Base-by-base conservation (phyloP, 305 asterid species). In the Ilex paraguariensis region DNA sequence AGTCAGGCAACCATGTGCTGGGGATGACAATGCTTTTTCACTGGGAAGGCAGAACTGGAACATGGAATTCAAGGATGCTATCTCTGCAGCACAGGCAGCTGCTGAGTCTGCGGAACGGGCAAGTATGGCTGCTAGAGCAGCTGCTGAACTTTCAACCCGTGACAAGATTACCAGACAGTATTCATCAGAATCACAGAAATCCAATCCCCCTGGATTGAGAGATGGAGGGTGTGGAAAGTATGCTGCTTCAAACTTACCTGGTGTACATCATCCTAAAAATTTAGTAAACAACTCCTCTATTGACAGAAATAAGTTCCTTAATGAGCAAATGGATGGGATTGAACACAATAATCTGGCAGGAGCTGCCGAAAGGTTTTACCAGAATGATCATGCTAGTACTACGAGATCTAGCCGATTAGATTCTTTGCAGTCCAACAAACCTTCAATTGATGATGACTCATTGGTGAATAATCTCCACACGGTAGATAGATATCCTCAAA, bases 91-190 rank as follows among this genome's bases (percentile, higher is more conserved):
- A 65, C 84, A 79, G 76, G 95, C 92, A 31, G 96, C 98, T 31
- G 98, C 95, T 40, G 98, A 83, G 74, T 84, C 92, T 70, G 95
- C 98, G 54, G 96, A 84, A 61, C 78, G 56, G 12, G 96, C 98
- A 61, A 87, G 88, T 77, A 65, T 83, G 80, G 95, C 95, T 45
- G 94, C 95, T 50, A 80, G 85, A 78, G 96, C 95, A 65, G 96
- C 96, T 55, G 96, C 98, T 5, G 85, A 86, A 61, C 75, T 88
- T 66, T 71, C 95, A 46, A 81, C 73, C 60, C 78, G 66, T 57
- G 85, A 68, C 56, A 76, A 74, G 75, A 61, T 61, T 61, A 39
- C 40, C 61, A 77, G 70, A 63, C 86, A 75, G 30, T 44, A 75
- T 71, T 64, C 82, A 53, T 54, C 82, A 13, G 83, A 79, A 65